Base-by-base conservation (phyloP, 441 rosid species). In the Gossypium trilobum region DNA sequence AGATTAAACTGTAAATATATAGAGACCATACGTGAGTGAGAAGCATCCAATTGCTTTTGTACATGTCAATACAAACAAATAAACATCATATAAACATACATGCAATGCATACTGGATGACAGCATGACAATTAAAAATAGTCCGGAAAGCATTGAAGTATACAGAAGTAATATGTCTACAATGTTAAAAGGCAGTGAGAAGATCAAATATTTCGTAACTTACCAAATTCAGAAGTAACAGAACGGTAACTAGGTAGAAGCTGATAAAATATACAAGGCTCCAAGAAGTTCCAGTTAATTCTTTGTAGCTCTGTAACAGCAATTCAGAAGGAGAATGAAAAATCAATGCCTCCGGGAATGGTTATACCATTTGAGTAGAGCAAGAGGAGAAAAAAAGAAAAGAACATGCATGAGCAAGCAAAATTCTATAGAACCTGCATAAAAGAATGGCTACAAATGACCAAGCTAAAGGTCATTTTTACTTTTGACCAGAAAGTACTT, bases 191-290 rank as follows among this genome's bases (percentile, higher is more conserved):
- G 42, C 20, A 14, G 42, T 14, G 27, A 3, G 42, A 25, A 42
- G n/a, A 46, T 19, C 7, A 64, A 58, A 71, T 71, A 27, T 55
- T 67, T 11, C 14, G 46, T 59, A 20, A 71, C 72, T 86, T 78
- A 95, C 99, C 98, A 95, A 81, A 80, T 95, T 95, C 85, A 92
- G 73, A 44, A 95, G 96, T 82, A 95, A 81, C 72, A 95, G 59
- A 48, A 91, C 86, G 29, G 93, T 89, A 81, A 92, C 65, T 50
- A 95, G 81, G 82, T 88, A 95, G 88, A 91, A 92, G 88, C 97
- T 95, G 89, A 92, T 80, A 75, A 95, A 95, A 78, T 95, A 95
- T 36, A 71, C 62, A 31, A 88, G 79, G 68, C 88, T 81, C 99
- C 99, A 92, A 69, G 88, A 82, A 19, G 87, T 91, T 79, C 91